A percentile compares a stretch with the other conserved stretches of the same genome.
Conservation (phyloP, 768 basidiomycete species). For the Pleurotus citrinopileatus region DNA sequence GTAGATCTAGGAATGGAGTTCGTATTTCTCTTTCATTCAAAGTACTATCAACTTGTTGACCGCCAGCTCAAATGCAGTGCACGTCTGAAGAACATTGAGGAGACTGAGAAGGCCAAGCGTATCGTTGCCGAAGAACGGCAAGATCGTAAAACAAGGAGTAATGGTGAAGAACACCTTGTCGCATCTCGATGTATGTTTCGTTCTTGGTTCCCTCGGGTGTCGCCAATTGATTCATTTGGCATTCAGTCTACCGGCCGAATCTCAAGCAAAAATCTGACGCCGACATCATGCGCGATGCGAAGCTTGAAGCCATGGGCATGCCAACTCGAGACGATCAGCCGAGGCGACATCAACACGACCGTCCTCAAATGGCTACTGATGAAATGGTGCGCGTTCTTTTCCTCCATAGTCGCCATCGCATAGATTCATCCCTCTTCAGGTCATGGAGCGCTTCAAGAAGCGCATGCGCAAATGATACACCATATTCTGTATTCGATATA, state of each 20-base stretch:
- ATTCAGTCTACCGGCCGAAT: constrained; percentile 80
- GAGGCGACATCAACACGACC: constrained; percentile 46
- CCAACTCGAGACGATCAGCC: constrained; percentile 52
- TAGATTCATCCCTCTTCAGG: constrained; percentile 38
- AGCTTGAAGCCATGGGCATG: constrained; percentile 82
- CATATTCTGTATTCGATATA: background rate
- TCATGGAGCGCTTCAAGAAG: constrained; percentile 98
- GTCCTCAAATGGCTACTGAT: constrained; percentile 85
- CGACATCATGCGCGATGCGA: constrained; percentile 85
- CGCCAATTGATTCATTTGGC: constrained; percentile 8
- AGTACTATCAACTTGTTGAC: constrained; percentile 1
- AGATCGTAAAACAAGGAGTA: constrained; percentile 47
- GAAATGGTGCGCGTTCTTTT: constrained; percentile 61
- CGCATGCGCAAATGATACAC: constrained; percentile 71
- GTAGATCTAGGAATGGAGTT: constrained; percentile 99
- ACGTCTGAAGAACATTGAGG: constrained; percentile 92
- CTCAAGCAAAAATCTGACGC: constrained; percentile 82
- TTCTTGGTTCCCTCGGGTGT: background rate
- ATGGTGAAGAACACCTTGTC: constrained; percentile 81
- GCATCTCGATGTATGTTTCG: constrained; percentile 79
- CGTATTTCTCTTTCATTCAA: constrained; percentile 28
- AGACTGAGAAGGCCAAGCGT: constrained; percentile 95
- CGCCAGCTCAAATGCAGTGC: constrained; percentile 60
- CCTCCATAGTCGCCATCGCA: constrained; percentile 2
- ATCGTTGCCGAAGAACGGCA: constrained; percentile 73